Base-by-base conservation (phyloP, 208 protist species). In the Crithidia expoeki region DNA sequence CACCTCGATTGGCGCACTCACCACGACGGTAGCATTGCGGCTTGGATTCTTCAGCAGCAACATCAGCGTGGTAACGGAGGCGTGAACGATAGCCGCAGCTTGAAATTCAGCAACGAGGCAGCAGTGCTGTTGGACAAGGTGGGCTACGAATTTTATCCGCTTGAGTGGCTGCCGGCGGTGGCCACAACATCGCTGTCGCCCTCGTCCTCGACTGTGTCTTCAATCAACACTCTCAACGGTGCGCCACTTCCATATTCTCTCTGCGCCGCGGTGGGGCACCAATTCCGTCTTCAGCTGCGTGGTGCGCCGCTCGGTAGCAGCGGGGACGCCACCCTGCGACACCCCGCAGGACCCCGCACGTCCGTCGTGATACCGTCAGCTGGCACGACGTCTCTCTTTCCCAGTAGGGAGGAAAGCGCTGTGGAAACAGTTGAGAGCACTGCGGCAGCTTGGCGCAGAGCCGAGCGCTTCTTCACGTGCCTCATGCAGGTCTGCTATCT, bases 141-240 rank as follows among this genome's bases (percentile, higher is more conserved):
- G 10, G 85, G 83, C 16, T 95, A 95, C 50, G 79, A 90, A 71
- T 90, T 95, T 53, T 95, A 93, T 62, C 78, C 87, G 4, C 76
- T 95, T 10, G 87, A 95, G 67, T 95, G 90, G 88, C 61, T 95
- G 28, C 90, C 89, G 4, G 77, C 73, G 4, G 67, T 77, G 0
- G 68, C 84, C 10, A n/a, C 75, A 5, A 65, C 55, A n/a, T 28
- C 46, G 32, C 32, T 14, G 6, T 14, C 57, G 12, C 19, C 38
- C 14, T 42, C 61, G 38, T 59, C 70, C 2, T 16, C 61, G 67
- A 19, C 47, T 19, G 21, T 47, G 28, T 36, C 62, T 17, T 23
- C 28, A 16, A 4, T 25, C 46, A 58, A 38, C 32, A 44, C 23
- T 16, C 21, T 46, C 46, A 57, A 1, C 16, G 30, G n/a, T 16